phyloP scores from a whole-genome alignment of 202 grass and related monocot genomes.

The Hordeum pubiflorum region DNA sequence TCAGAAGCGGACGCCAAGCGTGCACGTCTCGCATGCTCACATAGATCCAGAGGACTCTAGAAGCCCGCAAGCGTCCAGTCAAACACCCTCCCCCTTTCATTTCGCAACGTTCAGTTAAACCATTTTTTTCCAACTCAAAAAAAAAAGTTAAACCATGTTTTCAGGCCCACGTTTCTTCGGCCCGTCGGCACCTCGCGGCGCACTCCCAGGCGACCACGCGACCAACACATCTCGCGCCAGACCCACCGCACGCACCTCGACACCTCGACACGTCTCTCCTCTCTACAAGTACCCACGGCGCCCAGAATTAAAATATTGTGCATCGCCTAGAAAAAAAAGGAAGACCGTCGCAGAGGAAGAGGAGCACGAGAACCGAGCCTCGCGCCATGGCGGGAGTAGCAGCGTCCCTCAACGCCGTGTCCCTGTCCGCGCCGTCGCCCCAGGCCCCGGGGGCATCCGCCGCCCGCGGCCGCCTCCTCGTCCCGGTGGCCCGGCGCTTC shows the following conservation, averaged over 20 bases:
- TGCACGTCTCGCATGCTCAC: neutral
- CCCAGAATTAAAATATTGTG: neutral
- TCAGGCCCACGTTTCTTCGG: neutral
- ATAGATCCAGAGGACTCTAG: neutral
- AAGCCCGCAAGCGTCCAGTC: neutral
- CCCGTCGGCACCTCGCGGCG: neutral
- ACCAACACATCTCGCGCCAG: neutral
- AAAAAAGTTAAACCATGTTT: neutral
- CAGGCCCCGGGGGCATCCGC: neutral
- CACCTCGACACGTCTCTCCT: slow-evolving; percentile 7
- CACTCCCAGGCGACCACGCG: slow-evolving; percentile 5
- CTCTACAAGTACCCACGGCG: neutral
- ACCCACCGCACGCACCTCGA: neutral
- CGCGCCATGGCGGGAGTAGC: slow-evolving; percentile 37
- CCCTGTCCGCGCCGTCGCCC: slow-evolving; percentile 21
- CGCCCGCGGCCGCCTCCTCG: neutral
- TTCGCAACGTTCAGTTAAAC: neutral
- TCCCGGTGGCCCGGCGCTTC: neutral
- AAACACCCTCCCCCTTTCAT: neutral
- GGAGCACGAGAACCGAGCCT: neutral
- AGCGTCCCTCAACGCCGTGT: slow-evolving; percentile 38
- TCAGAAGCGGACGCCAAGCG: neutral
- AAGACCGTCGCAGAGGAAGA: neutral
- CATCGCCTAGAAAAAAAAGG: neutral
- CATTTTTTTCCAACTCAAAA: neutral